phyloP scores from a whole-genome alignment of 805 yeast species.

The Kuraishia borneana region DNA sequence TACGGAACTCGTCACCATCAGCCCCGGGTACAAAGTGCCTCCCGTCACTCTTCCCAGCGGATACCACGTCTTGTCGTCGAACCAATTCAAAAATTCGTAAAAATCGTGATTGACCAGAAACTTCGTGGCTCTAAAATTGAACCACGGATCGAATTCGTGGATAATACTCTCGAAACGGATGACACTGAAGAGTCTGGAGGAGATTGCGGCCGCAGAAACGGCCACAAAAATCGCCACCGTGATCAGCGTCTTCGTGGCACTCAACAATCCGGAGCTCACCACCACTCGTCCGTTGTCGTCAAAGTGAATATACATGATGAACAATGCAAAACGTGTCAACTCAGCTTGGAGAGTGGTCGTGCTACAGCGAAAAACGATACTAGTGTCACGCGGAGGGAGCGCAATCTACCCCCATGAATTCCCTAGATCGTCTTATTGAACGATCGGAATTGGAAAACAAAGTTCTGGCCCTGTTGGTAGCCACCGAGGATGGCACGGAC shows the following conservation, averaged over 20 bases:
- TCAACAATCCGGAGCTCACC: constrained; percentile 11
- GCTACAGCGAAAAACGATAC: too few species aligned
- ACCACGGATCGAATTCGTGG: constrained; percentile 97
- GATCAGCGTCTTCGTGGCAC: constrained; percentile 28
- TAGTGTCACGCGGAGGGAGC: too few species aligned
- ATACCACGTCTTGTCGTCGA: constrained; percentile 98
- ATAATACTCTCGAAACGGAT: constrained; percentile 92
- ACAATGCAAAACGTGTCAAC: too few species aligned
- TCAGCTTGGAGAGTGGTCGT: too few species aligned
- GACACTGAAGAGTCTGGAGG: constrained; percentile 91
- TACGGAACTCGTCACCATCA: constrained; percentile 94
- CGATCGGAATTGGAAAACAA: too few species aligned
- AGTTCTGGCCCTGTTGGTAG: too few species aligned
- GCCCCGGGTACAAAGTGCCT: constrained; percentile 95
- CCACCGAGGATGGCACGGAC: too few species aligned
- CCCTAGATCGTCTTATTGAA: too few species aligned
- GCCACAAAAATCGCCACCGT: constrained; percentile 59
- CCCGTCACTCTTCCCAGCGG: constrained; percentile 99
- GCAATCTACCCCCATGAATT: too few species aligned
- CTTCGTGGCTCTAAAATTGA: constrained; percentile 93
- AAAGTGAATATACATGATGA: constrained; percentile 4
- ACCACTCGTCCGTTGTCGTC: constrained; percentile 14
- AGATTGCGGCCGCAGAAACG: constrained; percentile 84
- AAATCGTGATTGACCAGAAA: constrained; percentile 75
- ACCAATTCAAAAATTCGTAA: constrained; percentile 94